Evolutionary conservation across 164 flowering plant species (phyloP), one percentile per base, ranked within the genome.

Genomic region (Tinospora cordifolia): DNA sequence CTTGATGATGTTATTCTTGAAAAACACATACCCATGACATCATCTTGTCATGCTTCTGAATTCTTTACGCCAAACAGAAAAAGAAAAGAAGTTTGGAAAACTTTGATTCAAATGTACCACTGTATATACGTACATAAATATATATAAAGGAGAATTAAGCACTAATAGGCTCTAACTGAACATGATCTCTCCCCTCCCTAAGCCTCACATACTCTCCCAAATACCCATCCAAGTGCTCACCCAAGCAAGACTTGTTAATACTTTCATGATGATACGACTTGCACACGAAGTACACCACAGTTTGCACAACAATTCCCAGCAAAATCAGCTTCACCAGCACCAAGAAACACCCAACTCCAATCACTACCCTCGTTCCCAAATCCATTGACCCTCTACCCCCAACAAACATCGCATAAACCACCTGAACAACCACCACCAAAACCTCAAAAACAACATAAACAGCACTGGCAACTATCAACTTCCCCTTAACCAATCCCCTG

Each of bases 211-310:
- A 92, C 69, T 90, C 96, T 10, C 98, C 96, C 64, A 92, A 87
- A 73, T 90, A 90, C 0, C 98, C 98, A 63, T 91, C 98, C 39
- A 92, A 89, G 75, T 88, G 96, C 72, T 92, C 96, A 54, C 83
- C 78, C 77, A 92, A 78, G 6, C 90, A 92, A 8, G 51, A 74
- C 83, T 90, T 92, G 70, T 89, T 96, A 70, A 90, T 90, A 49
- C 77, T 87, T 67, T 92, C 88, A 76, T 84, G 87, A 63, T 92
- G 96, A 74, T 74, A 85, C 68, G 92, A 88, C 85, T 90, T 92
- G 79, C 98, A 92, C 0, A 90, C 92, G 76, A 89, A 90, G 75
- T 92, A 92, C 72, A 92, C 89, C 76, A 90, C 89, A 72, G 90
- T 92, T 80, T 90, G 98, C 67, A 87, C 86, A 80, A 90, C 64